Base-by-base conservation (phyloP, 2,329 filamentous ascomycete genomes). In the Fusarium nanum region DNA sequence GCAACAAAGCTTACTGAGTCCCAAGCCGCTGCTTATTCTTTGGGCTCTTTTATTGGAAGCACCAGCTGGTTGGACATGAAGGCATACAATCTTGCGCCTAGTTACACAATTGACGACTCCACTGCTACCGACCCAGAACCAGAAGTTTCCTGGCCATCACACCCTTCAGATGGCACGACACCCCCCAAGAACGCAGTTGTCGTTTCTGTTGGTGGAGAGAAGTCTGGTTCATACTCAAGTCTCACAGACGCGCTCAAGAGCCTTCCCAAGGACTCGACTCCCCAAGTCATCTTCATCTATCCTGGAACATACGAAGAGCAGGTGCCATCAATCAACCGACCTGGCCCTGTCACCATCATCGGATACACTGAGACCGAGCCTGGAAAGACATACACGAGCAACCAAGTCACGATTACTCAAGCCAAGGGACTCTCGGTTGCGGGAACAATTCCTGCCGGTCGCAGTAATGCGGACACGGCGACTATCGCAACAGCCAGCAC, bases 381-480 rank as follows among this genome's bases (percentile, higher is more conserved):
- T 0, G 57, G 71, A 20, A 67, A 76, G 2, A 79, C 79, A 13
- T 91, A 89, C 74, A 70, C 79, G 3, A 78, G 77, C 62, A 92
- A 91, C 78, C 80, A 82, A 34, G 89, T 90, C 18, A 90, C 82
- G 64, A 81, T 86, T 40, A 56, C 59, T 27, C 72, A 20, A 65
- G 68, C 50, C 2, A 72, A 73, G 25, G 56, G 66, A 16, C 71
- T 72, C 3, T 62, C 60, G 4, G 56, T 58, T 13, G 69, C 70
- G 0, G 74, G 75, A 5, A 73, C 75, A 0, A 77, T 78, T 27
- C 67, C 68, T 6, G 68, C 75, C 1, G 72, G 72, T 5, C 72
- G 73, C 34, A 73, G 56, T 48, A 67, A 74, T 18, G 64, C 72
- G 0, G 72, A 74, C 3, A 74, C 72, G 2, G 72, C 72, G 60